Conservation (phyloP, 2,329 filamentous ascomycete species). For the Rhexocercosporidium sp. region DNA sequence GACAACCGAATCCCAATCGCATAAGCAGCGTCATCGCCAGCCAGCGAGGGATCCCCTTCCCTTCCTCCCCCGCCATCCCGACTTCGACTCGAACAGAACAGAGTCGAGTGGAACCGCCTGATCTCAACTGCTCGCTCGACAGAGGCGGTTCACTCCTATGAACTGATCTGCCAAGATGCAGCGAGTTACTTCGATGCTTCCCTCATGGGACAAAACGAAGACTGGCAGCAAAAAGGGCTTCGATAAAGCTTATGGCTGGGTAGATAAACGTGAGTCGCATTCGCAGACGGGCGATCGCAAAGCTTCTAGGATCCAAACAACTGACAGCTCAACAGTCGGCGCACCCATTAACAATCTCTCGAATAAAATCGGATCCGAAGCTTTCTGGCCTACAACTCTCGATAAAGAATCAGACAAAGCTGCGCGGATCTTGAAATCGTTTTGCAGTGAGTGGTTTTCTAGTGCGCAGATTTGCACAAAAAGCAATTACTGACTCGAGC, state of each 20-base stretch:
- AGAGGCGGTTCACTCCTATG: constrained; percentile 14
- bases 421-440: constrained; percentile 85
- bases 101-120: constrained; percentile 26
- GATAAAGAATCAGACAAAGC: constrained; percentile 93
- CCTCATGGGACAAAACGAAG: constrained; percentile 60
- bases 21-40: constrained; percentile 26
- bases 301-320: constrained; percentile 13
- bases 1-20: constrained; percentile 12
- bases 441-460: constrained; percentile 71
- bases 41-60: background rate
- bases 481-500: constrained; percentile 29
- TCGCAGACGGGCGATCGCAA: background rate
- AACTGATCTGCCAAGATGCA: constrained; percentile 37
- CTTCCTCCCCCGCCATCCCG: constrained; percentile 26
- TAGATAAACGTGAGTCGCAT: constrained; percentile 60
- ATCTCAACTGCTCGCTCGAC: constrained; percentile 15
- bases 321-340: constrained; percentile 51
- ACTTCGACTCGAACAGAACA: background rate
- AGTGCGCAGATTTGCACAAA: constrained; percentile 18
- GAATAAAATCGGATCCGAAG: constrained; percentile 81
- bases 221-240: constrained; percentile 67
- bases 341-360: constrained; percentile 80
- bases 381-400: constrained; percentile 84
- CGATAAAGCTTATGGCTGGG: constrained; percentile 71
- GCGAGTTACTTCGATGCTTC: constrained; percentile 41